Base-by-base conservation (phyloP, 352 stramenopile species). In the Elongisporangium senticosum region DNA sequence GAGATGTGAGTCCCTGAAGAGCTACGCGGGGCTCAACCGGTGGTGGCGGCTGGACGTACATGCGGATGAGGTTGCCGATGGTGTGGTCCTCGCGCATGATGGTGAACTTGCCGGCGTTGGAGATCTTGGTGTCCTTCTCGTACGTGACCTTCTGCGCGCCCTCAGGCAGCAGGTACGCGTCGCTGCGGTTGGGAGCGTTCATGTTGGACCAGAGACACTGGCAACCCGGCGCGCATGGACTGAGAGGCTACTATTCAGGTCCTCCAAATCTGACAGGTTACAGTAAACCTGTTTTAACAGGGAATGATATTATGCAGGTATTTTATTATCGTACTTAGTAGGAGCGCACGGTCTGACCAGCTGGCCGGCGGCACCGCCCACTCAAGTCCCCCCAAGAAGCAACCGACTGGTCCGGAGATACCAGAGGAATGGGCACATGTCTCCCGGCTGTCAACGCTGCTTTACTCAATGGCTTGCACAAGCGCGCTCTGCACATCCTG, bases 71-170 rank as follows among this genome's bases (percentile, higher is more conserved):
- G 71, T 99, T 99, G 48, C 87, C 93, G 49, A 99, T 85, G 0
- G 97, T 99, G 77, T 99, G 97, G 79, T 99, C 97, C 75, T 99
- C 97, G 53, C 98, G 98, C 58, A 98, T 90, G 65, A 99, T 94
- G 53, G 89, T 98, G 69, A 99, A 99, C 52, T 96, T 98, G 58
- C 96, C 97, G 21, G 96, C 95, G 71, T 99, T 98, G 26, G 91
- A 86, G 59, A 99, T 97, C 80, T 98, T 98, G 24, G 95, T 98
- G 74, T 99, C 96, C 47, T 95, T 90, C 63, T 94, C 86, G 74
- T 99, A 99, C 62, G 86, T 89, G 54, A 98, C 90, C 67, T 97
- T 98, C 55, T 89, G 71, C 53, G 83, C 81, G 53, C 85, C 85
- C 63, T 95, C 85, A 17, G 85, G 85, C 68, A 95, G 78, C 70